Evolutionary conservation across 1,284 basidiomycete species (phyloP), one percentile per base, ranked within the genome.

Genomic region (Tremellales sp.): DNA sequence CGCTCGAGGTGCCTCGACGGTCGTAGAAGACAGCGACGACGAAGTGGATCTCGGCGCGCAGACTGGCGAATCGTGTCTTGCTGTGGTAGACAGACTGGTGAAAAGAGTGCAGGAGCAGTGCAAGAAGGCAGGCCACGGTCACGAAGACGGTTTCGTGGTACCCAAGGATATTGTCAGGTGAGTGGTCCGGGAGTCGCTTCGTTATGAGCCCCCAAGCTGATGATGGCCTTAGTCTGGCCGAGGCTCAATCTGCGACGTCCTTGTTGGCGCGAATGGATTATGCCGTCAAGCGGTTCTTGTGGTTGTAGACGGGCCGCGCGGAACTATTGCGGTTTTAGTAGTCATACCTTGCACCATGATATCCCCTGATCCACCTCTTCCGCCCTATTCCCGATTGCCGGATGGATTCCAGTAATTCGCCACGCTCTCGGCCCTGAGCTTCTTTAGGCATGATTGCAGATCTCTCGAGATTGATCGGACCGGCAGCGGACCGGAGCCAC

Each of bases 201-300:
- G 35, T 32, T 31, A n/a, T 51, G 9, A 12, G 40, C 45, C n/a
- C 29, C 10, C 29, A 10, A 18, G 8, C 9, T 36, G 34, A 19
- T 36, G 8, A 8, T 36, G 22, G 39, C 51, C 40, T 42, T 48
- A 89, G 87, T 58, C 68, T 91, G 58, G 77, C 77, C 4, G 88
- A 94, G 56, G 90, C 90, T 1, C 82, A 85, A 68, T 78, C 79
- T 50, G 81, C 83, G 74, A 92, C 87, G 3, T 86, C 81, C 48
- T 75, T 92, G 54, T 85, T 87, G 65, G 81, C 87, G 8, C 87
- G 89, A 74, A 85, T 92, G 81, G 90, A 93, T 66, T 89, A 92
- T 66, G 86, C 86, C 1, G 77, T 92, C 51, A 93, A 92, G 77
- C 77, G 88, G 54, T 75, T 92, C 63, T 71, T 92, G 51, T 93